These are phyloP conservation scores for Orbilia javanica DNA, from an alignment of 2,329 filamentous ascomycete genomes.

Conservation along the genomic window DNA sequence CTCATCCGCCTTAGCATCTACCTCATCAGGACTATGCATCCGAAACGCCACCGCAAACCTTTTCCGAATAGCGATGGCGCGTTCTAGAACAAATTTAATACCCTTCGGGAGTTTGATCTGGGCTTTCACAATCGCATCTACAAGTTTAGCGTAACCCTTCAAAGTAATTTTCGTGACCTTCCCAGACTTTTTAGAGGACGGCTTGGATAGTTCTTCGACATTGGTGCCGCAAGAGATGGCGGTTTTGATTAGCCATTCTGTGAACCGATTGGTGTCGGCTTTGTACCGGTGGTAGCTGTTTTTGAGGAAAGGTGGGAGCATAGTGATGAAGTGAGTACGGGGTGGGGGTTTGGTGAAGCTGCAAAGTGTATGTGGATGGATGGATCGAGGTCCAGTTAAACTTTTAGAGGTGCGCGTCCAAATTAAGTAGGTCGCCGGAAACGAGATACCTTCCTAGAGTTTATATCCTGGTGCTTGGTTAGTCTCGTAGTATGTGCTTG, in stretches of 20 bases:
- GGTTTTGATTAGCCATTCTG: constrained; percentile 9
- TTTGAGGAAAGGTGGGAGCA: constrained; percentile 9
- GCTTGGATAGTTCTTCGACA: background rate
- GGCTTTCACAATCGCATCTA: background rate
- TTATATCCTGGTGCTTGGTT: too few relatives aligned
- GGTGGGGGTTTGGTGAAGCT: background rate
- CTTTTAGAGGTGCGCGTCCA: too few relatives aligned
- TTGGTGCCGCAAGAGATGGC: constrained; percentile 5
- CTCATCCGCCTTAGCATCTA: background rate
- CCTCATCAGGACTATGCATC: background rate
- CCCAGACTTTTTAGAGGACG: background rate
- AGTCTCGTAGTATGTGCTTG: too few relatives aligned
- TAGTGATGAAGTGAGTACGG: background rate
- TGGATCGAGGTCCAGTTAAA: background rate
- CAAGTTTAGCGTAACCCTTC: background rate
- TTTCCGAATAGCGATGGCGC: constrained; percentile 17
- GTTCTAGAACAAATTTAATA: constrained; percentile 3
- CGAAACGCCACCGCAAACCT: constrained; percentile 2
- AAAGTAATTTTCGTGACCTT: background rate
- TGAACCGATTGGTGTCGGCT: constrained; percentile 10
- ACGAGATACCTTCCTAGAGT: too few relatives aligned
- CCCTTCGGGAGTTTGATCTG: background rate
- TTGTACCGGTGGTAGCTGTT: constrained; percentile 28
- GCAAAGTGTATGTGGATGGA: background rate
- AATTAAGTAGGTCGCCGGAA: too few relatives aligned